Evolutionary conservation across 306 rosid genomes (phyloP), one percentile per base, ranked within the genome.

Genomic region (Ammopiptanthus mongolicus): DNA sequence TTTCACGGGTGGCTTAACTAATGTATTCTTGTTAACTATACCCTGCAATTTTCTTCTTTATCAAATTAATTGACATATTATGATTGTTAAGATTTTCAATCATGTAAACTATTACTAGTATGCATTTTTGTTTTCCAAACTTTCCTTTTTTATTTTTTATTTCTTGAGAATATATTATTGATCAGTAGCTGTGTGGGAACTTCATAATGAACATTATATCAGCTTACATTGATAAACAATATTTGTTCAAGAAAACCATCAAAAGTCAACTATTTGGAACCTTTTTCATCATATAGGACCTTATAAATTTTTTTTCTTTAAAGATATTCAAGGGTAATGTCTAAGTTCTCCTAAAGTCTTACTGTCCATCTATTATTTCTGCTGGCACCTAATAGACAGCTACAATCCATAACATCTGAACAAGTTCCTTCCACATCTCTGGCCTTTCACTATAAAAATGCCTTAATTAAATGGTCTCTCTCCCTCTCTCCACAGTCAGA

Each of bases 1-100:
- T 36, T 94, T 94, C 86, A 87, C 93, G 0, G 96, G 97, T 33
- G 98, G 96, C 62, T 80, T 94, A 58, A 65, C 87, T 34, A 86
- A 80, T 52, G 98, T 94, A 84, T 37, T 82, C 48, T 39, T 41
- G 33, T 47, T 44, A 67, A 17, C 67, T 77, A 18, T 51, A 28
- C 63, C 65, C 36, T 55, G 3, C 19, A 41, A 15, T 64, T 25
- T 66, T 31, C 61, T 11, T 74, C 47, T 34, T 25, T 23, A 13
- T 15, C 9, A 0, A 25, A 37, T 72, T 50, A 50, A 42, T 5
- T 46, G 15, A 39, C 19, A 31, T 41, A 51, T 51, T 29, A 21
- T 73, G 23, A 36, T 17, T 37, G 51, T 48, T 21, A 25, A 57
- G 23, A 12, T 57, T 65, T 72, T 65, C 59, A 28, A 21, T 31